Percentiles rank a stretch among this genome's conserved stretches.
Conservation (phyloP, 139 green algal species). For the Eudorina sp. region DNA sequence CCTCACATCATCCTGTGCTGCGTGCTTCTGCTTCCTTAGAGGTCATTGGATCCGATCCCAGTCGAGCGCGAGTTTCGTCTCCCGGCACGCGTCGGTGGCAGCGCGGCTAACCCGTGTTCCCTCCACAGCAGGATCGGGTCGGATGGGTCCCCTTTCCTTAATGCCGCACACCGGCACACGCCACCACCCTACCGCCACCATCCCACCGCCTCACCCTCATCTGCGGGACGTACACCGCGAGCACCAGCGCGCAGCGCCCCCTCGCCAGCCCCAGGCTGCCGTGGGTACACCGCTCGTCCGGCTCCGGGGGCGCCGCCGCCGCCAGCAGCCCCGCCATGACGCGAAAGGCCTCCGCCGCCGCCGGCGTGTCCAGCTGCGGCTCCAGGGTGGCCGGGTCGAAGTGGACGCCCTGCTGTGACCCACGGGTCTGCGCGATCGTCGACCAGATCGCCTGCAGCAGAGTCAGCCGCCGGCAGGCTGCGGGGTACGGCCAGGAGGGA, state of each 20-base stretch:
- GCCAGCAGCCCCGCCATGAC: constrained; percentile 5
- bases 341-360: not conserved
- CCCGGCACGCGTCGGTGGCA: no score
- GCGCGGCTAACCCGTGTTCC: no score
- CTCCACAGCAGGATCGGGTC: no score
- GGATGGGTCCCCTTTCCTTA: no score
- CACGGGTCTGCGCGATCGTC: constrained; percentile 19
- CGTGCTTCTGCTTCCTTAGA: no score
- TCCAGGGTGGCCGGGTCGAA: not conserved
- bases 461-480: constrained; percentile 16
- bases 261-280: constrained; percentile 14
- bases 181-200: not conserved
- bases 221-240: constrained; percentile 5
- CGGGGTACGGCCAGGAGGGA: not conserved
- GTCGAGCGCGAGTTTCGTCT: no score
- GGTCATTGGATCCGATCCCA: no score
- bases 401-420: constrained; percentile 26
- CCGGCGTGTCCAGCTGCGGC: constrained; percentile 17
- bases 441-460: constrained; percentile 22
- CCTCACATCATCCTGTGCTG: no score
- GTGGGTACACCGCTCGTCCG: constrained; percentile 17
- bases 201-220: constrained; percentile 3
- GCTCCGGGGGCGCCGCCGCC: not conserved
- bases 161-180: no score
- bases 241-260: constrained; percentile 17